These are phyloP conservation scores for Amanita pseudoporphyria DNA, from an alignment of 768 basidiomycete genomes.

Conservation along the genomic window DNA sequence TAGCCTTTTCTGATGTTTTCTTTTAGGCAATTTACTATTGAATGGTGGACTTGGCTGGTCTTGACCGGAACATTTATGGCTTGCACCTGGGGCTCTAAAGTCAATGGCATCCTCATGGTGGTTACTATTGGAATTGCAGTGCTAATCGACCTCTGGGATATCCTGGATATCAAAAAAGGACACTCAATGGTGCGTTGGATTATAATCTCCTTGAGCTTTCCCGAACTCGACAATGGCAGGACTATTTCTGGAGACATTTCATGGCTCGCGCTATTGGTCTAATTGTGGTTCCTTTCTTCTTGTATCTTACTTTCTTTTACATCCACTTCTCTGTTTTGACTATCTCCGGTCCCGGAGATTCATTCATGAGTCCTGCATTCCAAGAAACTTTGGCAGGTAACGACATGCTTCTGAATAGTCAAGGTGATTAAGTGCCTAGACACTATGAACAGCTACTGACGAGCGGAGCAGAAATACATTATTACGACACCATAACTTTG, in stretches of 20 bases:
- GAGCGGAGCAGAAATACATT: constrained; percentile 73
- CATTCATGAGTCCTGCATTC: constrained; percentile 97
- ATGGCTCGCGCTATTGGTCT: constrained; percentile 73
- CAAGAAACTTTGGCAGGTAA: constrained; percentile 93
- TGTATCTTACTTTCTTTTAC: constrained; percentile 96
- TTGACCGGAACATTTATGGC: constrained; percentile 91
- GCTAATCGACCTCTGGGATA: constrained; percentile 87
- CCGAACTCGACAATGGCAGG: constrained; percentile 31
- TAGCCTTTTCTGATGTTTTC: constrained; percentile 1
- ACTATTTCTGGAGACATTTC: constrained; percentile 87
- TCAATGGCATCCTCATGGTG: constrained; percentile 93
- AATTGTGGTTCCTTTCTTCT: constrained; percentile 78
- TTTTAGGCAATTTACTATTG: constrained; percentile 69
- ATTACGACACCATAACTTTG: constrained; percentile 81
- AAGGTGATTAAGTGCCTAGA: constrained; percentile 44
- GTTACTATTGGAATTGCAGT: constrained; percentile 85
- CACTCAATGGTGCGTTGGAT: constrained; percentile 55
- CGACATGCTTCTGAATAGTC: constrained; percentile 83
- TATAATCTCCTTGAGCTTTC: constrained; percentile 4
- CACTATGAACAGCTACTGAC: neutral
- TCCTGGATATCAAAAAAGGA: constrained; percentile 78
- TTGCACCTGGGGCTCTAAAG: constrained; percentile 95
- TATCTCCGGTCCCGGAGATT: constrained; percentile 86
- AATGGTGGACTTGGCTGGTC: constrained; percentile 94
- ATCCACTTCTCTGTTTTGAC: constrained; percentile 86